phyloP scores from a whole-genome alignment of 2,329 filamentous ascomycete genomes.

The Zelopaecilomyces penicillatus region DNA sequence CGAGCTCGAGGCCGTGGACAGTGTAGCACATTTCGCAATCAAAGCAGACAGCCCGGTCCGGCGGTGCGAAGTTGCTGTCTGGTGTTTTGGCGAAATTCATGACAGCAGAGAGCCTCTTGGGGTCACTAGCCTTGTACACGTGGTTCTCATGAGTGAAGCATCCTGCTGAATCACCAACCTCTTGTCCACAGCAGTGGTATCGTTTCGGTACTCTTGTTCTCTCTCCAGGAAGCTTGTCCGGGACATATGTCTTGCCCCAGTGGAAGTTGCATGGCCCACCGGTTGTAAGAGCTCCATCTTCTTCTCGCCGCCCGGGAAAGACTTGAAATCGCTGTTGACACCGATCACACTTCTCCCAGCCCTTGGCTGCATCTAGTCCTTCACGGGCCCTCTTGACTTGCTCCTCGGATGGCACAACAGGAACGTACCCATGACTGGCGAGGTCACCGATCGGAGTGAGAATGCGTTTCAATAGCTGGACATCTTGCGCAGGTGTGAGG shows the following conservation, averaged over 20 bases:
- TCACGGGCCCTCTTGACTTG: conserved; percentile 59
- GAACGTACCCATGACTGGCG: conserved; percentile 67
- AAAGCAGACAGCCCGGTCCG: conserved; percentile 64
- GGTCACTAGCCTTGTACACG: conserved; percentile 76
- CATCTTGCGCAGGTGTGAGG: conserved; percentile 58
- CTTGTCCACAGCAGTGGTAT: conserved; percentile 72
- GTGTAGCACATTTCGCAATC: conserved; percentile 99
- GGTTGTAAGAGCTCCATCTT: conserved; percentile 66
- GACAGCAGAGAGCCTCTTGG: conserved; percentile 66
- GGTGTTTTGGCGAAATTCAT: conserved; percentile 78
- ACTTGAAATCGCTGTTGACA: conserved; percentile 84
- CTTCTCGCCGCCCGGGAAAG: conserved; percentile 72
- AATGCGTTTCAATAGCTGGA: conserved; percentile 53
- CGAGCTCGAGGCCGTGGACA: conserved; percentile 75
- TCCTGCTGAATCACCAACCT: conserved; percentile 62
- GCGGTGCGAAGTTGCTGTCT: conserved; percentile 43
- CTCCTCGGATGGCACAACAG: conserved; percentile 52
- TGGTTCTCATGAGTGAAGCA: conserved; percentile 66
- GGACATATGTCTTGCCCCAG: conserved; percentile 60
- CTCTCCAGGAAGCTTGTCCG: conserved; percentile 48
- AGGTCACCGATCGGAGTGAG: conserved; percentile 56
- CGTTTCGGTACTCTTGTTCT: conserved; percentile 49
- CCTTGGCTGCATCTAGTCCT: conserved; percentile 57
- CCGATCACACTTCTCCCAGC: conserved; percentile 84
- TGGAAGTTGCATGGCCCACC: conserved; percentile 77